These are phyloP conservation scores for Phylloporus arenicola DNA, from an alignment of 768 basidiomycete species.

Conservation along the genomic window DNA sequence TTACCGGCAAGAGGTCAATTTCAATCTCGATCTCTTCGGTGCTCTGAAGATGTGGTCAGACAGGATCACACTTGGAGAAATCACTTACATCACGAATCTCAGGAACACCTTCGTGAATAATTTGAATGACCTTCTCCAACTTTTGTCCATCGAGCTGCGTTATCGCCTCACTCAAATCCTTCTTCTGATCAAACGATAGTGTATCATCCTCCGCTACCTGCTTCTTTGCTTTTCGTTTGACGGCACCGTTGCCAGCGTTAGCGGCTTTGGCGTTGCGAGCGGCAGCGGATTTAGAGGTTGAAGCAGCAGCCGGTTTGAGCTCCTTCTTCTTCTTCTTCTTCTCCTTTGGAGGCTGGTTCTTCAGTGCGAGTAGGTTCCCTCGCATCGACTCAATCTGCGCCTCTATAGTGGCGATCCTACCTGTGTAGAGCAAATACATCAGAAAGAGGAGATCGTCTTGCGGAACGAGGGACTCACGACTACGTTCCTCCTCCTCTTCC, in stretches of 20 bases:
- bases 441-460: constrained; percentile 3
- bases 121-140: constrained; percentile 86
- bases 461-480: constrained; percentile 42
- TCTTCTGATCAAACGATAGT: constrained; percentile 94
- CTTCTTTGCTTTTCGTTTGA: constrained; percentile 64
- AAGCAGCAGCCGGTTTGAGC: constrained; percentile 48
- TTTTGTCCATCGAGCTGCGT: constrained; percentile 75
- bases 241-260: constrained; percentile 34
- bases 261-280: constrained; percentile 44
- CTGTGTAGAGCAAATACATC: constrained; percentile 34
- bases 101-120: constrained; percentile 91
- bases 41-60: constrained; percentile 48
- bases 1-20: constrained; percentile 84
- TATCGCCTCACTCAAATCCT: constrained; percentile 95
- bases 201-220: constrained; percentile 70
- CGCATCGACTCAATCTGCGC: constrained; percentile 75
- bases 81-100: constrained; percentile 84
- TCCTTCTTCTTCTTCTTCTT: constrained; percentile 75
- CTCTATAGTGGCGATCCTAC: constrained; percentile 72
- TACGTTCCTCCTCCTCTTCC: constrained; percentile 62
- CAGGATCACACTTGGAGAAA: constrained; percentile 1
- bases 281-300: constrained; percentile 54
- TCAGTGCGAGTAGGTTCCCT: constrained; percentile 60
- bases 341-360: constrained; percentile 49
- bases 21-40: constrained; percentile 98